phyloP scores from a whole-genome alignment of 192 early-diverging fungal genomes.

The Coemansia sp. region DNA sequence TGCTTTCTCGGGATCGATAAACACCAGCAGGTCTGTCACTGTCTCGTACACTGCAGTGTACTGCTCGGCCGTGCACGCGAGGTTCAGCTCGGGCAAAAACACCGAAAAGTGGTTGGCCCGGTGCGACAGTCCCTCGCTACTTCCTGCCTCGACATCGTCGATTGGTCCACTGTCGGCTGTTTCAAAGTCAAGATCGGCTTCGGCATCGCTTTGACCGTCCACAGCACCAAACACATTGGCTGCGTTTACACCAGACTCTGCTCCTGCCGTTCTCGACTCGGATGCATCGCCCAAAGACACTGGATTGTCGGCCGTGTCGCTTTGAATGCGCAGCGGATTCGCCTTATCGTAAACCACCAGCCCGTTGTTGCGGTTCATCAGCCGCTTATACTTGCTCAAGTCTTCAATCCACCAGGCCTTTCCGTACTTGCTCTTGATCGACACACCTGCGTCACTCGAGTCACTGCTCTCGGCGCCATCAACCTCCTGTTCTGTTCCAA shows the following conservation, averaged over 20 bases:
- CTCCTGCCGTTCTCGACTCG: background rate
- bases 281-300: background rate
- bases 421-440: conserved; percentile 5
- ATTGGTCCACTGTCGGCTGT: conserved; percentile 9
- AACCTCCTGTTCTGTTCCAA: conserved; percentile 7
- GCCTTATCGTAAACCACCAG: conserved; percentile 55
- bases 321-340: conserved; percentile 53
- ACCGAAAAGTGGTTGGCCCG: conserved; percentile 66
- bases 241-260: background rate
- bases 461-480: background rate
- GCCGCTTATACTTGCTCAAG: conserved; percentile 50
- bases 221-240: background rate
- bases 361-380: conserved; percentile 53
- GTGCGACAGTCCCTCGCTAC: conserved; percentile 52
- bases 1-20: conserved; percentile 76
- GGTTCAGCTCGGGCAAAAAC: conserved; percentile 70
- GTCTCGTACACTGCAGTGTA: conserved; percentile 72
- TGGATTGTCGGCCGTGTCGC: conserved; percentile 27
- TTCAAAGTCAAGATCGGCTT: background rate
- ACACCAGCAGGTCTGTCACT: conserved; percentile 76
- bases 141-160: conserved; percentile 20
- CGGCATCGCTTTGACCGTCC: background rate
- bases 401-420: conserved; percentile 52
- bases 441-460: background rate
- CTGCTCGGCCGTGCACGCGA: conserved; percentile 75